Evolutionary conservation across 495 filamentous ascomycete genomes (phyloP).

Genomic region (Hypoxylon trugodes): DNA sequence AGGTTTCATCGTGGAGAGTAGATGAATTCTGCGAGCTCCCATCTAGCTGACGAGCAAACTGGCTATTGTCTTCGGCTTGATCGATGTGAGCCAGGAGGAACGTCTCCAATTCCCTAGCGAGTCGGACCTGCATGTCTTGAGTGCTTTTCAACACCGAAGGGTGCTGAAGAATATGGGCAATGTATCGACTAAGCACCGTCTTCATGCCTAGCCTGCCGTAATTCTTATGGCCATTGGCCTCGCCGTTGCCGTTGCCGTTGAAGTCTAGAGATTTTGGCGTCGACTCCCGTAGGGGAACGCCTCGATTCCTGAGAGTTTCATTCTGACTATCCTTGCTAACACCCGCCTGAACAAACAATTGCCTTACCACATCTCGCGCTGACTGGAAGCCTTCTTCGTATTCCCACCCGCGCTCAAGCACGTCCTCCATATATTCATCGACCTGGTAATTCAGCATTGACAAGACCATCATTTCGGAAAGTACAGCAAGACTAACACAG

Average conservation of each 20-base stretch:
- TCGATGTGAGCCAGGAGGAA: conserved; percentile 43
- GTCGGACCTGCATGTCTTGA: neutral
- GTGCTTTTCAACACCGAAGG: neutral
- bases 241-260: neutral
- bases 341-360: neutral
- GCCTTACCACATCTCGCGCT: neutral
- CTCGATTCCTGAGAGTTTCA: neutral
- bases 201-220: neutral
- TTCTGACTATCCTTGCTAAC: neutral
- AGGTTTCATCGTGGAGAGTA: neutral
- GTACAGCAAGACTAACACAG: conserved; percentile 1
- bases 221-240: neutral
- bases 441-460: conserved; percentile 50
- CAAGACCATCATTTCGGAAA: conserved; percentile 54
- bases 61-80: conserved; percentile 39
- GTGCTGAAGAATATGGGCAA: conserved; percentile 11
- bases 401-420: conserved; percentile 26
- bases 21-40: too few species aligned
- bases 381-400: too few species aligned
- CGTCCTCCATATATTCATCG: conserved; percentile 52
- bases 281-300: neutral
- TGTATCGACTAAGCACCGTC: neutral
- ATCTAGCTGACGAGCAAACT: too few species aligned
- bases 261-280: neutral
- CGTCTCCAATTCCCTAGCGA: conserved; percentile 29